Evolutionary conservation across 805 yeast genomes (phyloP).

Genomic region (Candida ovalis): DNA sequence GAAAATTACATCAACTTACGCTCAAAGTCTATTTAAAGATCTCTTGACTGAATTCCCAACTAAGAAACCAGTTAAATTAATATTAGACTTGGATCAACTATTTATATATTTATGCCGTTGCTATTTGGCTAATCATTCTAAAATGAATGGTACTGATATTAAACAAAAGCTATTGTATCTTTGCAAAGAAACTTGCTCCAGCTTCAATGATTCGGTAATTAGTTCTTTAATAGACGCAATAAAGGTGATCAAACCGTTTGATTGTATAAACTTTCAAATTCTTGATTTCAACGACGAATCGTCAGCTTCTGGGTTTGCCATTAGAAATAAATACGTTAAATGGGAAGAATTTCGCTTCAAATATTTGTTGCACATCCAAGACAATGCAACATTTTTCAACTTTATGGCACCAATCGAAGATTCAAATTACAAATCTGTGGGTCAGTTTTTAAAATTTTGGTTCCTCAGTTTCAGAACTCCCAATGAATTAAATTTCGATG

Average conservation of each 20-base stretch:
- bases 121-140: neutral
- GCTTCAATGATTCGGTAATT: neutral
- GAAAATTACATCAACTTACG: neutral
- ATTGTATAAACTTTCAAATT: slow-evolving; percentile 14
- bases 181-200: neutral
- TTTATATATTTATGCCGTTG: neutral
- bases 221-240: neutral
- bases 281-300: slow-evolving; percentile 16
- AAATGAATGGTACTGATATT: neutral
- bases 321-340: slow-evolving; percentile 1
- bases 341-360: slow-evolving; percentile 15
- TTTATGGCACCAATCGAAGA: slow-evolving; percentile 18
- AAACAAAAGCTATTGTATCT: neutral
- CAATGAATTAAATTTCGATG: slow-evolving; percentile 14
- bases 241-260: slow-evolving; percentile 11
- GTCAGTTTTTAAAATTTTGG: slow-evolving; percentile 12
- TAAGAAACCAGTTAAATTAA: neutral
- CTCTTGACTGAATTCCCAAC: neutral
- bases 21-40: neutral
- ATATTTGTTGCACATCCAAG: slow-evolving; percentile 18
- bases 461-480: slow-evolving; percentile 17
- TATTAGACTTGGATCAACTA: neutral
- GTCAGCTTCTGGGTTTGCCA: slow-evolving; percentile 14
- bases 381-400: slow-evolving; percentile 15
- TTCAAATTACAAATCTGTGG: slow-evolving; percentile 10